Evolutionary conservation across 1,284 basidiomycete species (phyloP).

Genomic region (Microbotryum intermedium): DNA sequence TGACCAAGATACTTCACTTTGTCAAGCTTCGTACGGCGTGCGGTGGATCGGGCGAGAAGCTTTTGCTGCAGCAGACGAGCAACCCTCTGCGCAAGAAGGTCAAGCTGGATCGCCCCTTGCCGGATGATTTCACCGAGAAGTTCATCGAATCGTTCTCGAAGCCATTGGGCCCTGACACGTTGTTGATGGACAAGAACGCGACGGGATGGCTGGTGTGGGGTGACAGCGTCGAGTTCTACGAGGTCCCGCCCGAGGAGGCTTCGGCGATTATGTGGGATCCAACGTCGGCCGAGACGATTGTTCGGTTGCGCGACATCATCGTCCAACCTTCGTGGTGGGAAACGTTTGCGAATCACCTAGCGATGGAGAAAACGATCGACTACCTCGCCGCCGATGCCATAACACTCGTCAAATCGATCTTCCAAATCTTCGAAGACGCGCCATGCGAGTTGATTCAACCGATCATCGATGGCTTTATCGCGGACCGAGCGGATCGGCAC

Average conservation of each 20-base stretch:
- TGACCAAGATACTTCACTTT: constrained; percentile 64
- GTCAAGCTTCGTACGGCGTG: constrained; percentile 80
- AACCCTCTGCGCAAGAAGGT: constrained; percentile 62
- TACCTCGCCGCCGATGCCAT: constrained; percentile 29
- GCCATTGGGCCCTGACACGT: constrained; percentile 32
- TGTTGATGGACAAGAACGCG: constrained; percentile 66
- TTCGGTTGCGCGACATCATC: constrained; percentile 51
- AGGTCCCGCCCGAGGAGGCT: constrained; percentile 45
- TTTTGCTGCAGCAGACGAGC: constrained; percentile 69
- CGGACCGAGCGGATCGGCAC: constrained; percentile 65
- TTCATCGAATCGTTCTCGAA: constrained; percentile 47
- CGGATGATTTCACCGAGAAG: constrained; percentile 49
- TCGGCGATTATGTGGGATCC: constrained; percentile 57
- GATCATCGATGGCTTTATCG: constrained; percentile 53
- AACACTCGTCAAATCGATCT: constrained; percentile 45
- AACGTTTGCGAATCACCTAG: constrained; percentile 37
- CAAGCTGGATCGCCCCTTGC: constrained; percentile 41
- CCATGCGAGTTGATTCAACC: constrained; percentile 51
- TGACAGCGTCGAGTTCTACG: constrained; percentile 60
- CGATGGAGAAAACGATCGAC: constrained; percentile 32
- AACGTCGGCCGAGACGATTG: constrained; percentile 53
- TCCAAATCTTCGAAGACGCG: constrained; percentile 48
- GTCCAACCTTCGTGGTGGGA: constrained; percentile 54
- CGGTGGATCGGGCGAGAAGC: constrained; percentile 51
- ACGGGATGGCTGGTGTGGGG: constrained; percentile 85